Conservation (phyloP, 1,284 basidiomycete species). For the Paramarasmius palmivorus region DNA sequence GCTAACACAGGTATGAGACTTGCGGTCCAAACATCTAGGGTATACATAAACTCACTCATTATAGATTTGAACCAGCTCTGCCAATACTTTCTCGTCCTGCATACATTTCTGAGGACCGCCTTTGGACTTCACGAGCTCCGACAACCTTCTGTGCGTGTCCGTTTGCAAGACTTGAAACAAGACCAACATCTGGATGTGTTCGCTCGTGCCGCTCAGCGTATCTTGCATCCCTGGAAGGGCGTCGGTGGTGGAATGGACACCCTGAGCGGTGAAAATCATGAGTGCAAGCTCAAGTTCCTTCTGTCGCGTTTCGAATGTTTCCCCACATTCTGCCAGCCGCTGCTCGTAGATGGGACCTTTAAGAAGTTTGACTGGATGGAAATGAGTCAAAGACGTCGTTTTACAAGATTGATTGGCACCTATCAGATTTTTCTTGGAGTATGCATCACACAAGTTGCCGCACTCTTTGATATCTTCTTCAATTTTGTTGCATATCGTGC, state of each 20-base stretch:
- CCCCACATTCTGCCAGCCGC: conserved; percentile 14
- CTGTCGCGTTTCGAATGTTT: conserved; percentile 15
- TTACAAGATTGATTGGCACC: conserved; percentile 17
- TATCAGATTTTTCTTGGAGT: conserved; percentile 23
- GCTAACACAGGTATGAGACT: no score
- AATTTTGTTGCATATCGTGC: conserved; percentile 14
- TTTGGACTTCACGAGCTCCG: not conserved
- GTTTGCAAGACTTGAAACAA: conserved; percentile 1
- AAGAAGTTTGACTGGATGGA: conserved; percentile 20
- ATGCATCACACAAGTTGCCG: conserved; percentile 23
- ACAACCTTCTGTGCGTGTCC: conserved; percentile 1
- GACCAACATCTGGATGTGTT: not conserved
- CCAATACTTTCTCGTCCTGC: not conserved
- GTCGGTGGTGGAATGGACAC: conserved; percentile 11
- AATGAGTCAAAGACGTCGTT: not conserved
- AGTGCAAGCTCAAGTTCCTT: conserved; percentile 18
- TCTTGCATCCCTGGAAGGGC: conserved; percentile 3
- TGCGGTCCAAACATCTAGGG: no score
- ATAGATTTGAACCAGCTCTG: conserved; percentile 2
- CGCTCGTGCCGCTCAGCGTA: not conserved
- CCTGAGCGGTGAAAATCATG: conserved; percentile 16
- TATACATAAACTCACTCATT: no score
- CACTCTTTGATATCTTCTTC: conserved; percentile 22
- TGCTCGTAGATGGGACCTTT: conserved; percentile 20
- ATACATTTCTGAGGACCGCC: conserved; percentile 8